A percentile compares a stretch with the other conserved stretches of the same genome.
Evolutionary conservation across 2,329 filamentous ascomycete genomes (phyloP).

Genomic region (Colletotrichum filicis): DNA sequence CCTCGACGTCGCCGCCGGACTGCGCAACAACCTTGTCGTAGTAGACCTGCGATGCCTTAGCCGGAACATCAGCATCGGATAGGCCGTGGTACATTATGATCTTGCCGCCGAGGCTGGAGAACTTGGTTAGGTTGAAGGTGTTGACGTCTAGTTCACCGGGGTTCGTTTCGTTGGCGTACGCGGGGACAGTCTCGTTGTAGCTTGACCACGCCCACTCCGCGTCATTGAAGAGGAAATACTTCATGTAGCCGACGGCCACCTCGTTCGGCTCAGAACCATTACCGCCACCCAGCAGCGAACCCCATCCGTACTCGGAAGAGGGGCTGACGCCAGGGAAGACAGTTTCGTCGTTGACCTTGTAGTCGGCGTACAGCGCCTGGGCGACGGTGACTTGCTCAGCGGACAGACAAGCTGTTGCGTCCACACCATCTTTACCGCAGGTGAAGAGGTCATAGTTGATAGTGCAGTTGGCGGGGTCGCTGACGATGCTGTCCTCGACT

Average conservation of each 20-base stretch:
- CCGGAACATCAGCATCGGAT: conserved; percentile 51
- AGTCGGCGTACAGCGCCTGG: conserved; percentile 44
- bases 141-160: conserved; percentile 51
- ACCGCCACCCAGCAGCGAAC: conserved; percentile 41
- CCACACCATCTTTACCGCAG: conserved; percentile 43
- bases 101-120: conserved; percentile 52
- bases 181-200: conserved; percentile 45
- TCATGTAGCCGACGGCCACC: conserved; percentile 48
- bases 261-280: conserved; percentile 40
- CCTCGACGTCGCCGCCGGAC: conserved; percentile 43
- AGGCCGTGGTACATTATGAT: conserved; percentile 57
- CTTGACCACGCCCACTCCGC: conserved; percentile 43
- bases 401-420: conserved; percentile 52
- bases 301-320: conserved; percentile 56
- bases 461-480: conserved; percentile 55
- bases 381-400: conserved; percentile 50
- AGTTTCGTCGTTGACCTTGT: conserved; percentile 41
- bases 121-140: conserved; percentile 49
- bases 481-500: conserved; percentile 60
- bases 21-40: conserved; percentile 52
- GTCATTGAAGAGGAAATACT: conserved; percentile 49
- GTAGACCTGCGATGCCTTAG: conserved; percentile 47
- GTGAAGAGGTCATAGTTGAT: conserved; percentile 54
- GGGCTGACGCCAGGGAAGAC: conserved; percentile 54
- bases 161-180: conserved; percentile 44